Base-by-base conservation (phyloP, 768 basidiomycete genomes). In the Tylopilus cervinicoccineus region DNA sequence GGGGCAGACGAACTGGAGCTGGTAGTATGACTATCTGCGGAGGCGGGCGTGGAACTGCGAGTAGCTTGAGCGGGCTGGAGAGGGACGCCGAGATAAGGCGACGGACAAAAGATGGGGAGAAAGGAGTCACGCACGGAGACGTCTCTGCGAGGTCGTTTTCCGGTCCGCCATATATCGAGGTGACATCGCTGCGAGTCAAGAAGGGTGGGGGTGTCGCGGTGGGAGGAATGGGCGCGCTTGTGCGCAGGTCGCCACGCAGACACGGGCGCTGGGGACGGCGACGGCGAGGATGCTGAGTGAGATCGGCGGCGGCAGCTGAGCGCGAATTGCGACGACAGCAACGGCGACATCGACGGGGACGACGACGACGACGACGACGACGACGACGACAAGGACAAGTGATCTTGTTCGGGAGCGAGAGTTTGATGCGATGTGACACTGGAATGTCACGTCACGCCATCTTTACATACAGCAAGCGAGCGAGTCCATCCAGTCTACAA, bases 121-220 rank as follows among this genome's bases (percentile, higher is more conserved):
- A 11, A 38, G 20, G 24, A 38, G 27, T 45, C 24, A 50, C 78
- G 56, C 56, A 82, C 81, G 17, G 74, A 70, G 38, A 65, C 49
- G 50, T 78, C 75, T 45, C 74, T 64, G 20, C 80, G 77, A 27
- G 74, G 72, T 45, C 78, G 69, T 59, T 85, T 85, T 23, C 76
- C 75, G 46, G 73, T 72, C 51, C 76, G 68, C 75, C 77, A 79
- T 23, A 66, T 58, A 52, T 81, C 80, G 24, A 77, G 65, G 57
- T 77, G 78, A 74, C 75, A 77, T 62, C 70, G 78, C 47, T 73
- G 73, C 6, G 72, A 48, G 55, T 72, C 63, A 51, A 67, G 63
- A 54, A 66, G 55, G 38, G 65, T 63, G 27, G 72, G 67, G 39
- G 60, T 61, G 48, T 64, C 60, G 39, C 62, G 59, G 43, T 66